Base-by-base conservation (phyloP, 2,329 filamentous ascomycete species). In the Fusarium mangiferae region DNA sequence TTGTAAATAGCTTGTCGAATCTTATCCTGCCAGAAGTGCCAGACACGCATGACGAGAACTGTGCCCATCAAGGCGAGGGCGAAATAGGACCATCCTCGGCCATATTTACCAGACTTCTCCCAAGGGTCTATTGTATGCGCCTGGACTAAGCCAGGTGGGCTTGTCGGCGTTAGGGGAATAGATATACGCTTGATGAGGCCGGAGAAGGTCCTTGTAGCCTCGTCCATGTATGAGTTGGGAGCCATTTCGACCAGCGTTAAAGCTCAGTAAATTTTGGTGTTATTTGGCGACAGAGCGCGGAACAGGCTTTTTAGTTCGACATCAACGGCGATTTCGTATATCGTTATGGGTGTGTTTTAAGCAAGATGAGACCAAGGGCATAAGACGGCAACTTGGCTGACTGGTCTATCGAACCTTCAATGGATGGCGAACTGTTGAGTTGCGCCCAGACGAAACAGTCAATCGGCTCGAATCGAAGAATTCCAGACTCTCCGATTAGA, bases 1-100 rank as follows among this genome's bases (percentile, higher is more conserved):
- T 97, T 96, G 84, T 96, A 94, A 68, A 96, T 90, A 72, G 94
- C 95, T 75, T 95, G 93, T 75, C 95, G 90, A 75, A 97, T 94
- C 84, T 96, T 97, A 85, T 98, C 95, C 77, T 95, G 94, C 92
- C 94, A 98, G 76, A 93, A 91, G 82, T 98, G 93, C 87, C 95
- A 98, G 80, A 93, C 87, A 75, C 94, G 91, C 80, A 96, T 86
- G 17, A 92, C 78, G 17, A 93, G 84, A 9, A 95, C 91, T 61
- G 90, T 78, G 35, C 89, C 87, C 73, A 95, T 87, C 68, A 98
- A 82, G 57, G 91, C 90, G 55, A 97, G 82, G 59, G 93, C 91
- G 78, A 98, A 97, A 82, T 97, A 98, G 20, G 96, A 94, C 91
- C 94, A 98, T 65, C 92, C 94, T 58, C 94, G 84, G 5, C 89